phyloP scores from a whole-genome alignment of 2,329 filamentous ascomycete species.

The Fusarium protoensiforme region DNA sequence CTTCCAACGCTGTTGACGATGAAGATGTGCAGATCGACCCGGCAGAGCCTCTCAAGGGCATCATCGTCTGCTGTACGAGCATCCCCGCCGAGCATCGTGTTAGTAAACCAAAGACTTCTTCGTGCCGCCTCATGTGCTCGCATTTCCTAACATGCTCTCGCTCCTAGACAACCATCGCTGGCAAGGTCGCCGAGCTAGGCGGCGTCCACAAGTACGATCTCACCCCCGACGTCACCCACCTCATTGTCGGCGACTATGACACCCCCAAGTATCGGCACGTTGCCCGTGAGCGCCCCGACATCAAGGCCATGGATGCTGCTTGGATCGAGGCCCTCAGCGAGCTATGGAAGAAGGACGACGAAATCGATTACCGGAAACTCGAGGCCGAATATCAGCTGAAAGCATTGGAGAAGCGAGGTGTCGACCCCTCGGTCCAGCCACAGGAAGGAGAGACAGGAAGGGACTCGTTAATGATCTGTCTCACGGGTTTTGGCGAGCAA shows the following conservation, averaged over 20 bases:
- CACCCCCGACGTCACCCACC: slow-evolving; percentile 94
- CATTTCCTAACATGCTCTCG: not conserved
- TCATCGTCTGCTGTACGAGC: slow-evolving; percentile 89
- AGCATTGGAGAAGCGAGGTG: slow-evolving; percentile 67
- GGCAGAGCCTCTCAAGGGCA: slow-evolving; percentile 73
- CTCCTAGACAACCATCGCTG: slow-evolving; percentile 64
- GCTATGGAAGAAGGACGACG: slow-evolving; percentile 84
- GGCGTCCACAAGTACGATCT: slow-evolving; percentile 90
- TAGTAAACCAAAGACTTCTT: slow-evolving; percentile 61
- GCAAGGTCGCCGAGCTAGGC: slow-evolving; percentile 81
- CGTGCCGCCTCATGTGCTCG: not conserved
- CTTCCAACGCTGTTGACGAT: slow-evolving; percentile 37
- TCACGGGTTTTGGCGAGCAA: slow-evolving; percentile 70
- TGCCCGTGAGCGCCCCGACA: slow-evolving; percentile 86
- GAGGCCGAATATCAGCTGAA: slow-evolving; percentile 75
- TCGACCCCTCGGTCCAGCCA: slow-evolving; percentile 46
- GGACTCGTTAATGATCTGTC: slow-evolving; percentile 61
- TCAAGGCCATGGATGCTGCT: slow-evolving; percentile 81
- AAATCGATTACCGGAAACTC: slow-evolving; percentile 76
- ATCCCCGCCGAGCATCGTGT: slow-evolving; percentile 78
- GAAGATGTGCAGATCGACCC: slow-evolving; percentile 59
- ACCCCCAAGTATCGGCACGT: slow-evolving; percentile 97
- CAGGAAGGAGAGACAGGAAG: slow-evolving; percentile 43
- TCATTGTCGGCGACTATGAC: slow-evolving; percentile 88
- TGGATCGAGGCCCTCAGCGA: slow-evolving; percentile 87